Conservation (phyloP, 1,284 basidiomycete genomes). For the Rhizoctonia solani region DNA sequence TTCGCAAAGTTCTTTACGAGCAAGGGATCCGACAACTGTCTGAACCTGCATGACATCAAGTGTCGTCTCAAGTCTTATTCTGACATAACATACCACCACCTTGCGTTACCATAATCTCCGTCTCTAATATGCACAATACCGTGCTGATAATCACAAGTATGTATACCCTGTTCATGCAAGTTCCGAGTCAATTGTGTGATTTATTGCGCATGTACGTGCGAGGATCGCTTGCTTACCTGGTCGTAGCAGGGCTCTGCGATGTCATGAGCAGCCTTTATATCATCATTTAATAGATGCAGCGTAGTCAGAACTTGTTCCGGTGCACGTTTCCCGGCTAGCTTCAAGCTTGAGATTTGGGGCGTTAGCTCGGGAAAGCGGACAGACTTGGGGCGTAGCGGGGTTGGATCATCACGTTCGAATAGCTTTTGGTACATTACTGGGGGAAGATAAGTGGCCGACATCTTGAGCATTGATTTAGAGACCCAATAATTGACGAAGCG, state of each 20-base stretch:
- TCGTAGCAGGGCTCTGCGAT: conserved; percentile 23
- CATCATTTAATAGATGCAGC: conserved; percentile 26
- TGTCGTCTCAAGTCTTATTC: background rate
- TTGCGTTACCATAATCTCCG: conserved; percentile 21
- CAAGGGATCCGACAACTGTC: background rate
- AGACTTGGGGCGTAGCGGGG: background rate
- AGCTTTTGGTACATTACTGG: conserved; percentile 13
- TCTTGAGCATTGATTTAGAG: background rate
- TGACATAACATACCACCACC: conserved; percentile 14
- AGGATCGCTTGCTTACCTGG: background rate
- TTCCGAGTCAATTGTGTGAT: no score
- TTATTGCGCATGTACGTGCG: background rate
- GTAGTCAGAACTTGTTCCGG: background rate
- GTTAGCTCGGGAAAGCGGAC: conserved; percentile 7
- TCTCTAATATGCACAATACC: conserved; percentile 23
- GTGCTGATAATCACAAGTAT: conserved; percentile 24
- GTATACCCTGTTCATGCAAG: background rate
- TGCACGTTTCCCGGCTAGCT: background rate
- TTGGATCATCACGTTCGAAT: conserved; percentile 13
- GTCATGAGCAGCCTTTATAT: conserved; percentile 5
- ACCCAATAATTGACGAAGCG: background rate
- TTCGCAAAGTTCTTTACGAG: conserved; percentile 10
- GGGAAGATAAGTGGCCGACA: conserved; percentile 18
- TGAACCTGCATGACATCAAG: conserved; percentile 16
- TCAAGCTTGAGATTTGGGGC: conserved; percentile 12